Percentiles rank a stretch among this genome's conserved stretches.
These are phyloP conservation scores for Hypoxylon rickii DNA, from an alignment of 495 filamentous ascomycete genomes.

Conservation along the genomic window DNA sequence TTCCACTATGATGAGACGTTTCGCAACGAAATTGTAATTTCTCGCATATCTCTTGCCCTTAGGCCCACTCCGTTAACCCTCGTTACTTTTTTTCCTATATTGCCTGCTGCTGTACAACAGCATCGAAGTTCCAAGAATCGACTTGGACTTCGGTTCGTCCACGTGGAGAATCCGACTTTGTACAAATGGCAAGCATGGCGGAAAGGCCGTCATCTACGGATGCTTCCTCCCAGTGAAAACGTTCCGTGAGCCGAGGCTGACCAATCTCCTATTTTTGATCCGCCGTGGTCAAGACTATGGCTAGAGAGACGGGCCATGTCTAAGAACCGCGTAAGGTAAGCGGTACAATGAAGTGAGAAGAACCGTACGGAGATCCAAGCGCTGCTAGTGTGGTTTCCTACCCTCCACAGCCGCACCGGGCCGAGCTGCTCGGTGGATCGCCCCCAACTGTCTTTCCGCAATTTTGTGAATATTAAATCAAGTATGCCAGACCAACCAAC, in stretches of 20 bases:
- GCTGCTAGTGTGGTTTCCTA: constrained; percentile 34
- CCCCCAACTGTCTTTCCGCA: constrained; percentile 17
- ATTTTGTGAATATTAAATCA: constrained; percentile 33
- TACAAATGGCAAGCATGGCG: constrained; percentile 26
- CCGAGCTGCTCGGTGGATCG: constrained; percentile 16
- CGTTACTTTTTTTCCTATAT: constrained; percentile 26
- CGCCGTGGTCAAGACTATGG: constrained; percentile 10
- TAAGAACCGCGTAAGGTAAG: constrained; percentile 32
- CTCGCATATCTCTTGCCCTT: constrained; percentile 13
- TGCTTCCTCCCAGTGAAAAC: constrained; percentile 27
- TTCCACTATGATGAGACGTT: constrained; percentile 2
- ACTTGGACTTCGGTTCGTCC: constrained; percentile 15
- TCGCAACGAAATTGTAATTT: constrained; percentile 2
- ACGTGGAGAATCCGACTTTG: constrained; percentile 26
- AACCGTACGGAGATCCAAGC: constrained; percentile 31
- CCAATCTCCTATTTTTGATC: constrained; percentile 13
- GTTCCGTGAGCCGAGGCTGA: constrained; percentile 28
- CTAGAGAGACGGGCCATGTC: constrained; percentile 15
- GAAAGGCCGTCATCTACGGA: constrained; percentile 17
- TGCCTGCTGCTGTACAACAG: constrained; percentile 16
- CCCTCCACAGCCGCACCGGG: constrained; percentile 32
- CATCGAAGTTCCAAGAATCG: constrained; percentile 17
- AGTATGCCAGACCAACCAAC: constrained; percentile 30
- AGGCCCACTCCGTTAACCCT: constrained; percentile 8
- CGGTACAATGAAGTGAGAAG: constrained; percentile 28